Evolutionary conservation across 768 basidiomycete species (phyloP).

Genomic region (Auricularia auricula-judae): DNA sequence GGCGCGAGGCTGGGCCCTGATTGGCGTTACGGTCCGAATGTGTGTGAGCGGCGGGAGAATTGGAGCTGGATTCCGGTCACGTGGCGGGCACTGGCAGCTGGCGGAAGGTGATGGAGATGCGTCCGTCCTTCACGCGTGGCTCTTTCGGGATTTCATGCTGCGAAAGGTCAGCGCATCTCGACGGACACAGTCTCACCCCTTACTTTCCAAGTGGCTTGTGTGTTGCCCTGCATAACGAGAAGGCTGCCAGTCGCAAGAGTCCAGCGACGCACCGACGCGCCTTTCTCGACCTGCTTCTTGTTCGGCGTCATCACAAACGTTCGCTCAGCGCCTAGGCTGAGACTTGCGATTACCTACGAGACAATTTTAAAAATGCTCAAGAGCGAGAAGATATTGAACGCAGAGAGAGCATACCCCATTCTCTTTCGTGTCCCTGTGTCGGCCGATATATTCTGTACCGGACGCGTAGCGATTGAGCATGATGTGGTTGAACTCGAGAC

Average conservation of each 20-base stretch:
- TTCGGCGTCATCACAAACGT: constrained; percentile 28
- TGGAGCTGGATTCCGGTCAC: too few relatives aligned
- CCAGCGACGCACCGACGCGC: constrained; percentile 16
- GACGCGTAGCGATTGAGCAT: constrained; percentile 32
- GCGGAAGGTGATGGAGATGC: constrained; percentile 30
- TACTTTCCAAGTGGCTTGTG: constrained; percentile 32
- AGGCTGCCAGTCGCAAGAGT: constrained; percentile 26
- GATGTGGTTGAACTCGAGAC: constrained; percentile 27
- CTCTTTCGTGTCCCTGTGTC: constrained; percentile 14
- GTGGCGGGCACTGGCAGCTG: constrained; percentile 14
- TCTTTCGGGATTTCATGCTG: constrained; percentile 28
- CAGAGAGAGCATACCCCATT: constrained; percentile 15
- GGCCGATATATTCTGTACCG: constrained; percentile 23
- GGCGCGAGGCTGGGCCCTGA: too few relatives aligned
- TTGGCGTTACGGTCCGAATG: too few relatives aligned
- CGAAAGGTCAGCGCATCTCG: constrained; percentile 4
- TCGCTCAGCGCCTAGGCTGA: constrained; percentile 27
- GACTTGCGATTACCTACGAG: constrained; percentile 24
- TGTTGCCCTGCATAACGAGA: constrained; percentile 31
- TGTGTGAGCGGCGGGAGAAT: too few relatives aligned
- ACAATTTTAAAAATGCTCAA: constrained; percentile 5
- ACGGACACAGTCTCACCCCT: too few relatives aligned
- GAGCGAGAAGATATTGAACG: not conserved
- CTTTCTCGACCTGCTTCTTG: constrained; percentile 1
- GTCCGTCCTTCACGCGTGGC: constrained; percentile 18